Evolutionary conservation across 2,329 filamentous ascomycete species (phyloP).

Genomic region (Elsinoe necatrix): DNA sequence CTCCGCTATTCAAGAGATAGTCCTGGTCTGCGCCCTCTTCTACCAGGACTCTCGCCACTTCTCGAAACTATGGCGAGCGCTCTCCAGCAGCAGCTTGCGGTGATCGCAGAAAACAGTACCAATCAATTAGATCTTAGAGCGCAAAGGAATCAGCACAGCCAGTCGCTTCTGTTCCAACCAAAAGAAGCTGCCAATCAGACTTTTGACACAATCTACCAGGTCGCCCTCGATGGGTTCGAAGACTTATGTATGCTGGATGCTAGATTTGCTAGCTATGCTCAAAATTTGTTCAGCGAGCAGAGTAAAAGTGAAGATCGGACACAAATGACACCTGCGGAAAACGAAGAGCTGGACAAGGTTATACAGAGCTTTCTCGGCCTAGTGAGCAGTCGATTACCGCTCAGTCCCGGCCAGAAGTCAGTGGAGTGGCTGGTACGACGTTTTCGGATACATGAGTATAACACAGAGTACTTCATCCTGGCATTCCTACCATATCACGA

Average conservation of each 20-base stretch:
- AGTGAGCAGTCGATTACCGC: constrained; percentile 63
- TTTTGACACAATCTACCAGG: constrained; percentile 77
- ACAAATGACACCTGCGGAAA: constrained; percentile 73
- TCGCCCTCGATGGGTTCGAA: constrained; percentile 82
- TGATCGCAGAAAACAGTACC: constrained; percentile 82
- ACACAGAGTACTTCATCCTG: constrained; percentile 66
- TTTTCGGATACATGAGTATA: constrained; percentile 91
- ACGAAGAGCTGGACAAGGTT: constrained; percentile 67
- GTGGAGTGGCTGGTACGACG: constrained; percentile 91
- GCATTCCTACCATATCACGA: constrained; percentile 91
- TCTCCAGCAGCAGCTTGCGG: constrained; percentile 87
- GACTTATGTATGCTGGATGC: constrained; percentile 82
- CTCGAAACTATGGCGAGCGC: constrained; percentile 60
- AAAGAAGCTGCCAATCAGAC: constrained; percentile 78
- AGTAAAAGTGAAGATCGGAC: constrained; percentile 82
- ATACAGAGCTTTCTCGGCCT: constrained; percentile 78
- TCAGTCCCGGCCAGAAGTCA: constrained; percentile 82
- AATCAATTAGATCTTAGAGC: constrained; percentile 87
- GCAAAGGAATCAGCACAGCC: constrained; percentile 82
- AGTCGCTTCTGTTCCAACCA: constrained; percentile 89
- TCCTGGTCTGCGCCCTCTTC: neutral
- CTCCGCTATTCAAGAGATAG: neutral
- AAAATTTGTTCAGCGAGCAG: constrained; percentile 84
- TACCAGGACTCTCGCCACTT: neutral
- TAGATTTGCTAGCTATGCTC: constrained; percentile 65